Evolutionary conservation across 2,329 filamentous ascomycete species (phyloP).

Genomic region (Truncatella angustata): DNA sequence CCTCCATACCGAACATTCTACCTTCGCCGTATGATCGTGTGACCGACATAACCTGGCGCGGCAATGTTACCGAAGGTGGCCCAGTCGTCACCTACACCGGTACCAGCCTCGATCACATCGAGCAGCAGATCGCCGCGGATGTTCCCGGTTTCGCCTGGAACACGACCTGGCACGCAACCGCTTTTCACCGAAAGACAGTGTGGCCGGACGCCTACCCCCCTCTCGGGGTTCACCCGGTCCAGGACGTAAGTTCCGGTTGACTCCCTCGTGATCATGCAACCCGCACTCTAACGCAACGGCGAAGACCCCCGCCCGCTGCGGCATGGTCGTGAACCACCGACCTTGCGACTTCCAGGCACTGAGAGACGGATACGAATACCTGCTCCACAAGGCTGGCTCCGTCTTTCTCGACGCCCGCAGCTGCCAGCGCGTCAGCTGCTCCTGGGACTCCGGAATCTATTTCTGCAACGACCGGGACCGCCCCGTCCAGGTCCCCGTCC

Average conservation of each 20-base stretch:
- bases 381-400: no score
- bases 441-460: not conserved
- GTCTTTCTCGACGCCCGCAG: no score
- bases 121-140: not conserved
- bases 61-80: not conserved
- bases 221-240: no score
- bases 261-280: no score
- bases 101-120: not conserved
- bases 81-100: not conserved
- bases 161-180: not conserved
- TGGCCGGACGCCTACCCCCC: no score
- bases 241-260: no score
- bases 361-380: no score
- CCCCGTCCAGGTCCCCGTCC: no score
- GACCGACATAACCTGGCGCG: not conserved
- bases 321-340: no score
- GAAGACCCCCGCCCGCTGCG: no score
- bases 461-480: not conserved
- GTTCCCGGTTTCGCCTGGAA: not conserved
- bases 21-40: not conserved
- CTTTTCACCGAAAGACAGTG: not conserved
- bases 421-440: not conserved
- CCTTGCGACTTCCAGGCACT: no score
- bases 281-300: no score
- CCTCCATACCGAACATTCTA: not conserved